A percentile compares a stretch with the other conserved stretches of the same genome.
These are phyloP conservation scores for Cladosporium sp. DNA, from an alignment of 2,329 filamentous ascomycete species.

Conservation along the genomic window DNA sequence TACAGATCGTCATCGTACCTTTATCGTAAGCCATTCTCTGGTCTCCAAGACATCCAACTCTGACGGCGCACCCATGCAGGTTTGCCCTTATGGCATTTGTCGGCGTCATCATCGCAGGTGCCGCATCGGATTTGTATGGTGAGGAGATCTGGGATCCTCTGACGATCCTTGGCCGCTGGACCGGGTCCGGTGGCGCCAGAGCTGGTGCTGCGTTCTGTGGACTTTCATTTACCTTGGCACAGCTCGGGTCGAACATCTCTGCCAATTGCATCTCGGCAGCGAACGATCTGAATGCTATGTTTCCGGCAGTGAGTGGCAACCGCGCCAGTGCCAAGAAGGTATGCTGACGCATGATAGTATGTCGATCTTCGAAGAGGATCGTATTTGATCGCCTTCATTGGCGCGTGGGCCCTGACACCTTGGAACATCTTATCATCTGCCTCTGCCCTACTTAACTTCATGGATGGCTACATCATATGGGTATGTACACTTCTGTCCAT, in stretches of 20 bases:
- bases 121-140: constrained; percentile 18
- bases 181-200: constrained; percentile 15
- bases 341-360: constrained; percentile 28
- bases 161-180: constrained; percentile 23
- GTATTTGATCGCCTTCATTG: constrained; percentile 68
- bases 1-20: constrained; percentile 24
- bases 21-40: not conserved
- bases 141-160: constrained; percentile 24
- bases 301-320: constrained; percentile 33
- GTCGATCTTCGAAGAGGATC: constrained; percentile 75
- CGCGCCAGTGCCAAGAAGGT: not conserved
- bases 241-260: constrained; percentile 31
- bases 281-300: constrained; percentile 51
- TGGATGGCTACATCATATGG: constrained; percentile 88
- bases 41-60: not conserved
- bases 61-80: not conserved
- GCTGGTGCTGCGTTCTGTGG: constrained; percentile 24
- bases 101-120: constrained; percentile 27
- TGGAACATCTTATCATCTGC: constrained; percentile 72
- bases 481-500: constrained; percentile 16
- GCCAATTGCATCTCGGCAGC: constrained; percentile 53
- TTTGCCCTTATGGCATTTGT: constrained; percentile 26
- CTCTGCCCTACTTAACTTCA: constrained; percentile 85
- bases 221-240: constrained; percentile 11
- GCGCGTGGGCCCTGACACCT: constrained; percentile 83